Conservation (phyloP, 73 alveolate species). For the Blepharisma japonicum region DNA sequence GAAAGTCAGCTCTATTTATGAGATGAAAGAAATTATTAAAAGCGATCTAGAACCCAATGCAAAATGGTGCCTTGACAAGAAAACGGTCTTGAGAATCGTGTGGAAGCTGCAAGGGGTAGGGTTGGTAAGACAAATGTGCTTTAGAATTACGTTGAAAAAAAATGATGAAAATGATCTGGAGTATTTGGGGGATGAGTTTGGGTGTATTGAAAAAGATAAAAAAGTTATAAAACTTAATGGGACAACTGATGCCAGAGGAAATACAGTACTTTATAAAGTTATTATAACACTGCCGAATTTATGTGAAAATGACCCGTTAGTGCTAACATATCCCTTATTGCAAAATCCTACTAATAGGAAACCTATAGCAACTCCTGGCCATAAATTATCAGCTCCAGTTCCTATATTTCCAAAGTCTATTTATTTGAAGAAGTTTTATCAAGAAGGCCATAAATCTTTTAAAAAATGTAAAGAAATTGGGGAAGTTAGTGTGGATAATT, state of each 20-base stretch:
- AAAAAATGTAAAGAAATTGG: no score
- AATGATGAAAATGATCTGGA: slow-evolving; percentile 2
- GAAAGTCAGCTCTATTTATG: not conserved
- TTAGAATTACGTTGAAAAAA: slow-evolving; percentile 1
- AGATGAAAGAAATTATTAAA: slow-evolving; percentile 10
- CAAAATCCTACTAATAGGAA: slow-evolving; percentile 24
- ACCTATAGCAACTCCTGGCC: not conserved
- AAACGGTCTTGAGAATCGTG: slow-evolving; percentile 9
- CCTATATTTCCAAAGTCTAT: no score
- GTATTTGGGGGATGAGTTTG: slow-evolving; percentile 7
- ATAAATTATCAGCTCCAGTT: no score
- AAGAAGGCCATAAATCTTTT: no score
- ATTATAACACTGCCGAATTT: not conserved
- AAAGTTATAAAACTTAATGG: not conserved
- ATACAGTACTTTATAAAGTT: not conserved
- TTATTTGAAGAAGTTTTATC: no score
- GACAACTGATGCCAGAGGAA: not conserved
- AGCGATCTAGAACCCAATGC: slow-evolving; percentile 18
- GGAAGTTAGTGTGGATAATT: no score
- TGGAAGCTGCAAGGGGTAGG: slow-evolving; percentile 4
- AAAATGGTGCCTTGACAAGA: slow-evolving; percentile 25
- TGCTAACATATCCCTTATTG: not conserved
- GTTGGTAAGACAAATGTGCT: not conserved
- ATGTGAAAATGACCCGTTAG: slow-evolving; percentile 5
- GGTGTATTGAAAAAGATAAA: slow-evolving; percentile 4